These are phyloP conservation scores for Alternaria burnsii DNA, from an alignment of 2,329 filamentous ascomycete genomes.

Conservation along the genomic window DNA sequence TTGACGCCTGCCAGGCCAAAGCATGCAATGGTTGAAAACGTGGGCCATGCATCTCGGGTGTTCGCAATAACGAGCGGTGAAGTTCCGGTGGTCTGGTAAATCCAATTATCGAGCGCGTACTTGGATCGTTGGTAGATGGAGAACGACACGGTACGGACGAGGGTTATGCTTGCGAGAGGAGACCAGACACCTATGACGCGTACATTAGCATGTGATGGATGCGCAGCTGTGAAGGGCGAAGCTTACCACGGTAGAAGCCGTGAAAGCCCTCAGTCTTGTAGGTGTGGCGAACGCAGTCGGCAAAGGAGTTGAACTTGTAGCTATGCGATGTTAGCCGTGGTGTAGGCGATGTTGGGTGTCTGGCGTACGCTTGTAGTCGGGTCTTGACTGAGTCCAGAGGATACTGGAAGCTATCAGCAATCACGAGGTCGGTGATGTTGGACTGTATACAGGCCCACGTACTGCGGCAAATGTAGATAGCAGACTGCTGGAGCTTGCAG, in stretches of 20 bases:
- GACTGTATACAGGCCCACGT: constrained; percentile 27
- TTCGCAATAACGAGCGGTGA: constrained; percentile 79
- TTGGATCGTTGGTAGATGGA: constrained; percentile 82
- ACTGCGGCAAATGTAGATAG: constrained; percentile 79
- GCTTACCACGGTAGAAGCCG: constrained; percentile 63
- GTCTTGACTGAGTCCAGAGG: constrained; percentile 90
- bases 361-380: constrained; percentile 75
- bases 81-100: constrained; percentile 69
- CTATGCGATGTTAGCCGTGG: constrained; percentile 34
- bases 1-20: constrained; percentile 81
- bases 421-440: neutral
- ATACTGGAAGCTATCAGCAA: constrained; percentile 60
- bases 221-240: neutral
- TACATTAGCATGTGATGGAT: constrained; percentile 21
- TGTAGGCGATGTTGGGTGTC: neutral
- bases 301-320: constrained; percentile 78
- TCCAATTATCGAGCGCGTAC: constrained; percentile 74
- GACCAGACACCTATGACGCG: constrained; percentile 70
- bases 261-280: constrained; percentile 66
- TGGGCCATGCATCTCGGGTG: constrained; percentile 74
- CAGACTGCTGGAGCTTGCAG: constrained; percentile 78
- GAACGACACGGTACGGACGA: constrained; percentile 80
- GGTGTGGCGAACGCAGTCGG: constrained; percentile 77
- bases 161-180: constrained; percentile 79
- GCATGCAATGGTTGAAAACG: constrained; percentile 74